Evolutionary conservation across 108 stramenopile species (phyloP).

Genomic region (Cyclotella choctawhatcheeana): DNA sequence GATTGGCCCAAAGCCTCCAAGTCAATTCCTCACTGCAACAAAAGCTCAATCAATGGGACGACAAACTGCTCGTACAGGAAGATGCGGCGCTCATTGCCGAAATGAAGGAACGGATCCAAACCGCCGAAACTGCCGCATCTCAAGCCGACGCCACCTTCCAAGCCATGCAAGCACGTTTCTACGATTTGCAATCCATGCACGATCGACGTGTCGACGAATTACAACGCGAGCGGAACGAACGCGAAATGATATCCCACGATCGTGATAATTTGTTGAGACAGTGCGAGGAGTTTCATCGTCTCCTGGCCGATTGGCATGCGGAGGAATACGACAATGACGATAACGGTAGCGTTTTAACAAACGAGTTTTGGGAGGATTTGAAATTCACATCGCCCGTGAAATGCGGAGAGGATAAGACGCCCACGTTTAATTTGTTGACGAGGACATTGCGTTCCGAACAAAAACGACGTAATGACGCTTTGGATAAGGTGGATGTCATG

Average conservation of each 20-base stretch:
- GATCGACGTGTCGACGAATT: constrained; percentile 31
- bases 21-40: constrained; percentile 30
- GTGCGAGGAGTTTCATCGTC: constrained; percentile 27
- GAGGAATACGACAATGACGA: constrained; percentile 17
- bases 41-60: constrained; percentile 39
- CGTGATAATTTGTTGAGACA: constrained; percentile 37
- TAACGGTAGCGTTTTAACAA: constrained; percentile 19
- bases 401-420: not conserved
- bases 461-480: constrained; percentile 18
- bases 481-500: too few relatives aligned
- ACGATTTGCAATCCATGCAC: constrained; percentile 28
- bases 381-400: constrained; percentile 38
- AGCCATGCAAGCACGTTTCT: constrained; percentile 30
- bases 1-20: constrained; percentile 20
- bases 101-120: constrained; percentile 28
- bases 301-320: not conserved
- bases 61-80: not conserved
- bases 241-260: constrained; percentile 37
- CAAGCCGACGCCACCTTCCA: constrained; percentile 27
- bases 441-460: constrained; percentile 36
- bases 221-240: constrained; percentile 28
- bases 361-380: constrained; percentile 20
- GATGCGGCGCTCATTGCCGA: constrained; percentile 9
- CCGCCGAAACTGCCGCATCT: not conserved
- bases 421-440: constrained; percentile 42